Evolutionary conservation across 2,329 filamentous ascomycete genomes (phyloP).

Genomic region (Sporothrix luriei): DNA sequence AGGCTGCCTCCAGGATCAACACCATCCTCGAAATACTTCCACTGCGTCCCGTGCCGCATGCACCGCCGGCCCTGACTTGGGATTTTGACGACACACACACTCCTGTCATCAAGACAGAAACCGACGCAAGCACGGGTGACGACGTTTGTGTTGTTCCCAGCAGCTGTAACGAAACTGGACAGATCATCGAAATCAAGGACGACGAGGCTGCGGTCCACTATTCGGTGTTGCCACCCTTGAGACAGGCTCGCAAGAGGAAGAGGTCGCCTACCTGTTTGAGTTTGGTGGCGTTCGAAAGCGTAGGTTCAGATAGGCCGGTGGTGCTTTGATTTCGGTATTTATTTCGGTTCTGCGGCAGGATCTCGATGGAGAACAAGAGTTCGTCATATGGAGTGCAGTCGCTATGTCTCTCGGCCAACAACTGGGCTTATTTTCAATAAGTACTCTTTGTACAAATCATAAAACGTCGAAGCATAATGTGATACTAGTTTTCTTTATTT

Average conservation of each 20-base stretch:
- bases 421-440: no score
- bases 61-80: neutral
- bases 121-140: no score
- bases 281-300: no score
- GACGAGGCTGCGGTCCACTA: neutral
- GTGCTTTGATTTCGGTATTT: neutral
- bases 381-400: neutral
- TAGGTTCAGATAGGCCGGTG: neutral
- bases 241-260: neutral
- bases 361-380: neutral
- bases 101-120: neutral
- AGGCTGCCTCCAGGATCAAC: neutral
- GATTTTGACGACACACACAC: neutral
- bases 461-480: neutral
- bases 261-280: no score
- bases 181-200: neutral
- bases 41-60: slow-evolving; percentile 7
- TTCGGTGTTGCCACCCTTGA: neutral
- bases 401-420: no score
- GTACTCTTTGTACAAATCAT: neutral
- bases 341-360: neutral
- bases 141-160: neutral
- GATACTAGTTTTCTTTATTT: neutral
- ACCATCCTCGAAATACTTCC: neutral
- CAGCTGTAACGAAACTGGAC: neutral